Base-by-base conservation (phyloP, 2,329 filamentous ascomycete species). In the Colletotrichum orbiculare region DNA sequence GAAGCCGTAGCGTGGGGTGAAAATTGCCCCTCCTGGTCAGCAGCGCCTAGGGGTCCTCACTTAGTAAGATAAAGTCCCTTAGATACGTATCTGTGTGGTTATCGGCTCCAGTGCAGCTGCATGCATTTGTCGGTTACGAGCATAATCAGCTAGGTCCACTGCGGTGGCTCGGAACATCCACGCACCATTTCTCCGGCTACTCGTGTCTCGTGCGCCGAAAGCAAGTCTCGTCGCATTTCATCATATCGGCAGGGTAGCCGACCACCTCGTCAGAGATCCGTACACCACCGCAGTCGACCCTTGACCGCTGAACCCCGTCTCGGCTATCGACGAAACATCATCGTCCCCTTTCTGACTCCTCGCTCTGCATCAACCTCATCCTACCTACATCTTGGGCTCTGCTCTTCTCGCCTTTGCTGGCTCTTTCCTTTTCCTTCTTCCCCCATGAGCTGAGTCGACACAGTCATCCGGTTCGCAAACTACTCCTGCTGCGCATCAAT, bases 401-500 rank as follows among this genome's bases (percentile, higher is more conserved):
- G 48, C 12, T 65, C 58, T 43, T 61, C 49, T 61, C 38, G 61
- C 34, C 25, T 11, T 60, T 43, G 25, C 25, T 34, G 55, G 48
- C 41, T 55, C 53, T n/a, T 50, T 11, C 34, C 48, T 35, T 46
- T 60, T 48, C 37, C 53, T 15, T 56, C 54, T 59, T 35, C 17
- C 63, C 54, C 58, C 45, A 68, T 68, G 67, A 64, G 60, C 64
- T 67, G 65, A 67, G 61, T 62, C 65, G 65, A 65, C 67, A 66
- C 56, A 66, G 65, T 66, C 60, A 67, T 69, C 67, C 65, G 67
- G 67, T 69, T 68, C 65, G 67, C 67, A 64, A 65, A 62, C 61
- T 65, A 66, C 66, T 69, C 61, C 67, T 68, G 67, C 65, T 41
- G 54, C 57, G 50, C 47, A 47, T 55, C 48, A 54, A 55, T 49